Evolutionary conservation across 2,329 filamentous ascomycete genomes (phyloP).

Genomic region (Fusarium sp.): DNA sequence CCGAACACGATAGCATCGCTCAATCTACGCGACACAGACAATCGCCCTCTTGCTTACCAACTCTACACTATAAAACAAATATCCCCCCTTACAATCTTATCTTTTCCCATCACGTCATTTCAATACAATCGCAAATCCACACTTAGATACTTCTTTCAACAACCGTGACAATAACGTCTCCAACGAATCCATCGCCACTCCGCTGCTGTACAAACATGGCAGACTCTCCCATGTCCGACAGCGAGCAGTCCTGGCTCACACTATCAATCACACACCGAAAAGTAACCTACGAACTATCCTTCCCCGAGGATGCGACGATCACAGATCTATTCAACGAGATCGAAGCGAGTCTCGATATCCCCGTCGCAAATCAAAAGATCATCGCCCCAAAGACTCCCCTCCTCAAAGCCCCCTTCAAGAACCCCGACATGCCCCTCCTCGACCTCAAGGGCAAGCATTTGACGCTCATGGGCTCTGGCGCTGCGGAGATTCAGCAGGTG

Average conservation of each 20-base stretch:
- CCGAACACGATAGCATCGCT: conserved; percentile 37
- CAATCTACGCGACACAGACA: background rate
- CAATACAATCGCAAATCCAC: background rate
- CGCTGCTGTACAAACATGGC: conserved; percentile 30
- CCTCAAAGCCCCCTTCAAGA: conserved; percentile 71
- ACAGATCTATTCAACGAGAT: conserved; percentile 70
- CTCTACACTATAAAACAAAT: conserved; percentile 3
- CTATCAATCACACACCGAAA: conserved; percentile 61
- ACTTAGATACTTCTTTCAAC: background rate
- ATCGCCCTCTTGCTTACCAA: background rate
- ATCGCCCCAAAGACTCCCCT: conserved; percentile 73
- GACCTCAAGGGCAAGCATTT: conserved; percentile 68
- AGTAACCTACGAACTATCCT: conserved; percentile 55
- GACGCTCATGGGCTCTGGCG: conserved; percentile 72
- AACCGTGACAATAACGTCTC: conserved; percentile 14
- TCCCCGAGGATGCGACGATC: conserved; percentile 60
- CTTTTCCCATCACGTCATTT: background rate
- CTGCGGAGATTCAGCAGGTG: conserved; percentile 67
- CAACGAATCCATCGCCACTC: conserved; percentile 20
- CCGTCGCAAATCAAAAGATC: conserved; percentile 73
- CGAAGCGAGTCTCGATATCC: conserved; percentile 66
- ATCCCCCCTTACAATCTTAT: background rate
- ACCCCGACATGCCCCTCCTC: conserved; percentile 61
- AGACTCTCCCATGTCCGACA: conserved; percentile 32
- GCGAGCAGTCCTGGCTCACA: conserved; percentile 48